Evolutionary conservation across 768 basidiomycete species (phyloP).

Genomic region (Trametes maxima): DNA sequence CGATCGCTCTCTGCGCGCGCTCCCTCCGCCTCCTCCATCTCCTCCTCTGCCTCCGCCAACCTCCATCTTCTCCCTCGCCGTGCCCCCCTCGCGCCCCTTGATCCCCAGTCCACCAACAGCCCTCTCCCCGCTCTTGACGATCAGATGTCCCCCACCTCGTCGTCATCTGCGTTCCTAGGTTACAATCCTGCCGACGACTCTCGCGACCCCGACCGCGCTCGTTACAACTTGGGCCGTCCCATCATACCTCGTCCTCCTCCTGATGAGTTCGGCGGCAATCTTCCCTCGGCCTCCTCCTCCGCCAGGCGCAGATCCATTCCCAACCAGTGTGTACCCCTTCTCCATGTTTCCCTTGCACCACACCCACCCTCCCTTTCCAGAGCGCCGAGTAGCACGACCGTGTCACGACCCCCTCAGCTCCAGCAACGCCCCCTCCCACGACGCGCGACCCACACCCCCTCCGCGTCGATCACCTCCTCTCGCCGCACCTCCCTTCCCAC

Average conservation of each 20-base stretch:
- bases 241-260: slow-evolving; percentile 25
- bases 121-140: slow-evolving; percentile 24
- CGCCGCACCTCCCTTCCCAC: slow-evolving; percentile 34
- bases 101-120: slow-evolving; percentile 30
- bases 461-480: slow-evolving; percentile 29
- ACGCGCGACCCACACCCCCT: slow-evolving; percentile 23
- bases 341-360: neutral
- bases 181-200: slow-evolving; percentile 28
- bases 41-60: slow-evolving; percentile 15
- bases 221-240: slow-evolving; percentile 27
- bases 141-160: slow-evolving; percentile 31
- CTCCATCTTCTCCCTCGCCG: slow-evolving; percentile 22
- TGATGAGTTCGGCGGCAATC: slow-evolving; percentile 23
- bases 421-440: slow-evolving; percentile 21
- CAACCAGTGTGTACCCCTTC: slow-evolving; percentile 28
- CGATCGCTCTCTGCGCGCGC: slow-evolving; percentile 19
- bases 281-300: slow-evolving; percentile 15
- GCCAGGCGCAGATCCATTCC: slow-evolving; percentile 29
- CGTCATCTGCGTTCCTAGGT: slow-evolving; percentile 26
- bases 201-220: slow-evolving; percentile 25
- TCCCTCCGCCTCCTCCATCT: slow-evolving; percentile 5
- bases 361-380: slow-evolving; percentile 18
- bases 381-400: slow-evolving; percentile 16
- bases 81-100: slow-evolving; percentile 31
- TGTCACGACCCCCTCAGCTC: slow-evolving; percentile 20